Percentiles rank a stretch among this genome's conserved stretches.
Conservation (phyloP, 2,329 filamentous ascomycete species). For the Pseudogymnoascus sp. region DNA sequence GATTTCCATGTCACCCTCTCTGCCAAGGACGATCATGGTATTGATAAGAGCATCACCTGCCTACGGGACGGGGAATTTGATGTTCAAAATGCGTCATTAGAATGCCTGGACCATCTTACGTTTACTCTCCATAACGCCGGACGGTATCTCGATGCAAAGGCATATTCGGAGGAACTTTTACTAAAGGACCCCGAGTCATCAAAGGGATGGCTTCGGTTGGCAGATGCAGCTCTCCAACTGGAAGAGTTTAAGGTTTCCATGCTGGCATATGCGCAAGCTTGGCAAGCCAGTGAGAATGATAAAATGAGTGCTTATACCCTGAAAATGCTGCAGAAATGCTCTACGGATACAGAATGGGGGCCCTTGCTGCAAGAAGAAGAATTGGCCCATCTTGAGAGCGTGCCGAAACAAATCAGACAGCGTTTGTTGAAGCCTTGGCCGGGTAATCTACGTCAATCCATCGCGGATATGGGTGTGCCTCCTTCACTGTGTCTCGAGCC, state of each 20-base stretch:
- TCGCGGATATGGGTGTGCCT: neutral
- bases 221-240: neutral
- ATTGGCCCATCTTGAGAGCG: neutral
- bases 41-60: neutral
- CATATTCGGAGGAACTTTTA: neutral
- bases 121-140: constrained; percentile 10
- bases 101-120: constrained; percentile 13
- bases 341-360: neutral
- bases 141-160: neutral
- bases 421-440: neutral
- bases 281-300: neutral
- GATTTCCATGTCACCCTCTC: constrained; percentile 13
- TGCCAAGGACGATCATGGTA: neutral
- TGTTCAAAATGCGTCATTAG: neutral
- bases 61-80: neutral
- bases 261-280: constrained; percentile 5
- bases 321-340: neutral
- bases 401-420: neutral
- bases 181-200: constrained; percentile 6
- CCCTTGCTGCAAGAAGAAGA: neutral
- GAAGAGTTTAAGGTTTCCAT: constrained; percentile 1
- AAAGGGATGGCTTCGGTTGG: constrained; percentile 3
- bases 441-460: neutral
- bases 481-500: neutral
- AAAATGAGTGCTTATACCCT: constrained; percentile 1